phyloP scores from a whole-genome alignment of 139 green algal species.

The Haematococcus lacustris region DNA sequence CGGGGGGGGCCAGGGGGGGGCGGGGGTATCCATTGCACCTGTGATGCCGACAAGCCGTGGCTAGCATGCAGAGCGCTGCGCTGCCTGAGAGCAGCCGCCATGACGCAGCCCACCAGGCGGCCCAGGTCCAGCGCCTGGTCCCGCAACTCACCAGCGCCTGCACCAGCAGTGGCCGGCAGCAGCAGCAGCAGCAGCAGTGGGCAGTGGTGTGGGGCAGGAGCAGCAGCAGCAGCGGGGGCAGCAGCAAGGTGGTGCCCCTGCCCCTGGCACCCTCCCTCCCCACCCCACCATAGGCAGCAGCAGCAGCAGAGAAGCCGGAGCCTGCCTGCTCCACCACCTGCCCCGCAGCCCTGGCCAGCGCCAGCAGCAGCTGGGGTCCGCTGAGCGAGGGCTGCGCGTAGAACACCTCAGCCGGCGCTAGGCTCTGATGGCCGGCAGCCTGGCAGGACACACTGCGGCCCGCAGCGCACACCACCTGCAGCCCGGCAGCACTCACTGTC shows the following conservation, averaged over 20 bases:
- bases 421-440: background rate
- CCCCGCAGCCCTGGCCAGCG: conserved; percentile 11
- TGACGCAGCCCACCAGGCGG: background rate
- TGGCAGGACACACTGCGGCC: too few relatives aligned
- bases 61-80: too few relatives aligned
- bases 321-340: conserved; percentile 9
- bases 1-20: too few relatives aligned
- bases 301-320: conserved; percentile 3
- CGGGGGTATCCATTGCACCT: too few relatives aligned
- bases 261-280: background rate
- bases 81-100: too few relatives aligned
- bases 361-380: conserved; percentile 5
- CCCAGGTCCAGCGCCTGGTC: background rate
- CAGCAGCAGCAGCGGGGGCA: too few relatives aligned
- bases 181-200: too few relatives aligned
- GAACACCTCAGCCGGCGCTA: conserved; percentile 22
- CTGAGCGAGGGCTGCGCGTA: conserved; percentile 22
- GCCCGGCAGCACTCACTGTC: background rate
- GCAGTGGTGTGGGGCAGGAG: too few relatives aligned
- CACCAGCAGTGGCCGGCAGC: background rate
- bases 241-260: too few relatives aligned
- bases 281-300: conserved; percentile 17
- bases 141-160: background rate
- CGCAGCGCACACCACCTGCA: background rate
- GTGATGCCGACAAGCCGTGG: too few relatives aligned